Percentiles rank a stretch among this genome's conserved stretches.
These are phyloP conservation scores for Colletotrichum sp. DNA, from an alignment of 2,329 filamentous ascomycete species.

Conservation along the genomic window DNA sequence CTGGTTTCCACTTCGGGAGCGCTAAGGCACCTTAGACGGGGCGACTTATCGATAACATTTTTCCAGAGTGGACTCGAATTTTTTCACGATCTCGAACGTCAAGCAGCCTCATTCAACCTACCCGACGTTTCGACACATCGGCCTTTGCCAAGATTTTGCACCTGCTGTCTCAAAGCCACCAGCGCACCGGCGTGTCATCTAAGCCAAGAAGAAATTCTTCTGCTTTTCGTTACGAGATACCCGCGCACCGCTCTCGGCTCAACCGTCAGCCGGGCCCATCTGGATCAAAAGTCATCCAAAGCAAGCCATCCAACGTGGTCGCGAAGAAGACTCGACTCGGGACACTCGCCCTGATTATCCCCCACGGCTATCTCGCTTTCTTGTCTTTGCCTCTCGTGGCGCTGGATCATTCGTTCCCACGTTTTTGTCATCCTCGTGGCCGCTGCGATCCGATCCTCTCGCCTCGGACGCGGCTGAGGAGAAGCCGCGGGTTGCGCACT, in stretches of 20 bases:
- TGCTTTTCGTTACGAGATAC: not conserved
- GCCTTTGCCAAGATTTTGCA: not conserved
- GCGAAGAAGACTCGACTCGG: conserved; percentile 2
- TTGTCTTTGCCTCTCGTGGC: not conserved
- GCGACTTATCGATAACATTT: conserved; percentile 12
- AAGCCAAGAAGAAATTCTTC: not conserved
- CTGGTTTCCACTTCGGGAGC: not conserved
- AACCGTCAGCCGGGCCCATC: not conserved
- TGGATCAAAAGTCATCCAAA: not conserved
- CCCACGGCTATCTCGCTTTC: not conserved
- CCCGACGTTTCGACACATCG: not conserved
- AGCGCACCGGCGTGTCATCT: not conserved
- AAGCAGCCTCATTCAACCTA: not conserved
- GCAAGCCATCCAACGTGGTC: conserved; percentile 8
- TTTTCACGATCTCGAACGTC: conserved; percentile 5
- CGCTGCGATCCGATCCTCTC: not conserved
- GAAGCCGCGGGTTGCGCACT: not conserved
- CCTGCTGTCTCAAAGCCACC: not conserved
- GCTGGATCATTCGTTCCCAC: not conserved
- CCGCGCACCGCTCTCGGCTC: not conserved
- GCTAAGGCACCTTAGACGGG: not conserved
- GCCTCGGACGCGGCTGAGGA: not conserved
- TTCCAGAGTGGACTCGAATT: conserved; percentile 4
- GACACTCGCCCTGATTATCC: not conserved
- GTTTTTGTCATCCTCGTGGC: not conserved